These are phyloP conservation scores for Decorospora gaudefroyi DNA, from an alignment of 2,329 filamentous ascomycete species.

Conservation along the genomic window DNA sequence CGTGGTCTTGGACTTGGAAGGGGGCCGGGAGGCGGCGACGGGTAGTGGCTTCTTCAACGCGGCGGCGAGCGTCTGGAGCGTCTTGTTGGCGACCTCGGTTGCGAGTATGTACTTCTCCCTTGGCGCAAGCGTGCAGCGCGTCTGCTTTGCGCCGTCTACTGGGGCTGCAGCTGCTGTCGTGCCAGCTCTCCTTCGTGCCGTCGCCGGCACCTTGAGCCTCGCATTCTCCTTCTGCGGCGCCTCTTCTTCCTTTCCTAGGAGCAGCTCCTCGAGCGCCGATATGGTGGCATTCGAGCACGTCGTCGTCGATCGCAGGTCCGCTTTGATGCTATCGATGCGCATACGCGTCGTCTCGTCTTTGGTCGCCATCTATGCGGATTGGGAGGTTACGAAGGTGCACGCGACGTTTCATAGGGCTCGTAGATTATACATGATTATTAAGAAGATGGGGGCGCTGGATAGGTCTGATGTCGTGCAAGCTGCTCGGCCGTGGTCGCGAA, in stretches of 20 bases:
- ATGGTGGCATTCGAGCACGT: conserved; percentile 57
- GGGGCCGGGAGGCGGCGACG: conserved; percentile 13
- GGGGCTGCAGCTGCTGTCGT: conserved; percentile 34
- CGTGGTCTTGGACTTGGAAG: conserved; percentile 27
- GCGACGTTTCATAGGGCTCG: conserved; percentile 20
- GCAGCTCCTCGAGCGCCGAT: conserved; percentile 53
- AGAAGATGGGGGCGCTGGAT: conserved; percentile 20
- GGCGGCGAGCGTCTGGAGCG: conserved; percentile 70
- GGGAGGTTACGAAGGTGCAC: background rate
- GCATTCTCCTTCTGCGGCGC: conserved; percentile 40
- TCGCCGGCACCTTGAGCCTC: conserved; percentile 33
- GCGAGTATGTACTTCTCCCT: conserved; percentile 70
- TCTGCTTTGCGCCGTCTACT: conserved; percentile 48
- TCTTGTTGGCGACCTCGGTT: conserved; percentile 72
- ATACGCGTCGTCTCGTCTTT: conserved; percentile 47
- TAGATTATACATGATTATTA: conserved; percentile 42
- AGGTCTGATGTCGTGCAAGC: conserved; percentile 15
- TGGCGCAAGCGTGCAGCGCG: conserved; percentile 49
- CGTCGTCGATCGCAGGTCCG: conserved; percentile 53
- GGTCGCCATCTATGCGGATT: conserved; percentile 33
- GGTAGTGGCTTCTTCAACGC: conserved; percentile 59
- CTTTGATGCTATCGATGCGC: conserved; percentile 55
- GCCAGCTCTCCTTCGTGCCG: conserved; percentile 37
- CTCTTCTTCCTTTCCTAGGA: conserved; percentile 46
- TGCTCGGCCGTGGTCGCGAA: conserved; percentile 14